Conservation (phyloP, 306 rosid genomes). For the Parietaria judaica region DNA sequence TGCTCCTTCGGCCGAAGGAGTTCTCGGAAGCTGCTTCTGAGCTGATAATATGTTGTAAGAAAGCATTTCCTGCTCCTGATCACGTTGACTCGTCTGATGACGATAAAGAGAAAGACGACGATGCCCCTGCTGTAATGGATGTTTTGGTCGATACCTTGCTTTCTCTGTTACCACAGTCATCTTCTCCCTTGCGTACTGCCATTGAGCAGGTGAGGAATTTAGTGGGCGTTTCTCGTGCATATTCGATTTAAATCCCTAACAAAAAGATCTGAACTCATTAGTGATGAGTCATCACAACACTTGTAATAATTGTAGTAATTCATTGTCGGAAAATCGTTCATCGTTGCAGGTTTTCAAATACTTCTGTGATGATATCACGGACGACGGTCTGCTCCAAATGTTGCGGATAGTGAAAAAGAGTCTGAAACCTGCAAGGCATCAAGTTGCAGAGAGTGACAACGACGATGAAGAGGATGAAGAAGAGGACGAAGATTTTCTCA, state of each 20-base stretch:
- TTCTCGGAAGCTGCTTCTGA: conserved; percentile 80
- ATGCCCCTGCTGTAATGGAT: conserved; percentile 70
- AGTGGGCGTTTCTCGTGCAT: neutral
- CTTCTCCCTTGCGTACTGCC: conserved; percentile 76
- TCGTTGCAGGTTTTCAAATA: conserved; percentile 66
- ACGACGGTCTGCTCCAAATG: conserved; percentile 74
- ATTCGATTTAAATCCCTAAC: neutral
- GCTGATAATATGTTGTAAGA: conserved; percentile 71
- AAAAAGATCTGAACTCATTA: too few relatives aligned
- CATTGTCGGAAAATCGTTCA: conserved; percentile 16
- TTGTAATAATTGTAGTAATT: neutral
- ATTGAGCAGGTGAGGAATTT: conserved; percentile 71
- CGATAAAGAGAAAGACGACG: conserved; percentile 44
- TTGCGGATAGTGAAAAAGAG: conserved; percentile 69
- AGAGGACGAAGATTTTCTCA: conserved; percentile 55
- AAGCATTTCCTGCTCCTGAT: conserved; percentile 54
- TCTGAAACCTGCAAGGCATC: conserved; percentile 76
- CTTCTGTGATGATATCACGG: conserved; percentile 59
- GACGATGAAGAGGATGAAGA: conserved; percentile 39
- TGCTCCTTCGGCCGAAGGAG: conserved; percentile 75
- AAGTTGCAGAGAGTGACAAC: conserved; percentile 45
- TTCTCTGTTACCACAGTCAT: conserved; percentile 84
- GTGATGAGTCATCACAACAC: too few relatives aligned
- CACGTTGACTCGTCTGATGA: conserved; percentile 54
- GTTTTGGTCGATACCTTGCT: conserved; percentile 94